Conservation (phyloP, 225 moss, liverwort and hornwort species). For the Physcomitrium patens region DNA sequence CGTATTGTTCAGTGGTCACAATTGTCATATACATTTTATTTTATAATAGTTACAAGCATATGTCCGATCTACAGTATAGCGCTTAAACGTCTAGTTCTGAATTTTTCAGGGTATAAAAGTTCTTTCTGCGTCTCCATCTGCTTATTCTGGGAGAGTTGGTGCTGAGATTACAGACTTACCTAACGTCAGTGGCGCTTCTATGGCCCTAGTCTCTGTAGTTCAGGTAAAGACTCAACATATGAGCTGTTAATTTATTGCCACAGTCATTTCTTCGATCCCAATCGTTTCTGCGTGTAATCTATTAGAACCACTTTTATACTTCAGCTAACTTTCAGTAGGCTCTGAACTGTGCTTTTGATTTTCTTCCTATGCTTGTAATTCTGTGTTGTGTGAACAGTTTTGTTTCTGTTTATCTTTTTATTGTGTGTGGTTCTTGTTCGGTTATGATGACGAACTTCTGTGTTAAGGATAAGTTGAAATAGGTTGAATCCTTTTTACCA, state of each 20-base stretch:
- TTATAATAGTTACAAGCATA: background rate
- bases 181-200: slow-evolving; percentile 73
- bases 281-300: slow-evolving; percentile 9
- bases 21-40: background rate
- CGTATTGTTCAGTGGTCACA: slow-evolving; percentile 2
- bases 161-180: slow-evolving; percentile 70
- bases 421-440: slow-evolving; percentile 23
- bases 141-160: slow-evolving; percentile 78
- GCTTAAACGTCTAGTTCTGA: background rate
- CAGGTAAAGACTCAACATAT: slow-evolving; percentile 55
- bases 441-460: background rate
- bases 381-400: background rate
- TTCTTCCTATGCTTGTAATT: background rate
- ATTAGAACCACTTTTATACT: slow-evolving; percentile 1
- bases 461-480: slow-evolving; percentile 4
- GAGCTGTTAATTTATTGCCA: background rate
- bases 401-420: background rate
- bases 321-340: background rate
- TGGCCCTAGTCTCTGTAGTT: slow-evolving; percentile 78
- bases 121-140: slow-evolving; percentile 80
- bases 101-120: slow-evolving; percentile 69
- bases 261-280: slow-evolving; percentile 9
- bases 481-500: slow-evolving; percentile 2
- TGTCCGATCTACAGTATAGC: slow-evolving; percentile 6
- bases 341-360: background rate